Conservation (phyloP, 2,329 filamentous ascomycete species). For the Phialocephala subalpina region DNA sequence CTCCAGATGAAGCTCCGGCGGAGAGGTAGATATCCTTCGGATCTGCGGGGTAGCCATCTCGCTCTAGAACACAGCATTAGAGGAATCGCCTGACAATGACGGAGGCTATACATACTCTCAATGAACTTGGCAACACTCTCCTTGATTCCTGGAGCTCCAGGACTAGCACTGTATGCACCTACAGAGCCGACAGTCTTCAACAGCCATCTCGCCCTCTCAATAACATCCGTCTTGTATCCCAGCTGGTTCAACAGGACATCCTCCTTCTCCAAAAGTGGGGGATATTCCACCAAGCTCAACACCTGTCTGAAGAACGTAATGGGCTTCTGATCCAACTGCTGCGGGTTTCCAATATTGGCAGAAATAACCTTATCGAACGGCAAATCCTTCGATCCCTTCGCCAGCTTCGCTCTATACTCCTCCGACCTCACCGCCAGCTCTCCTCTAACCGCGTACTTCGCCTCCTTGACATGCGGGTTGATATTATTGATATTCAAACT, state of each 20-base stretch:
- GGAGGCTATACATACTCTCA: conserved; percentile 67
- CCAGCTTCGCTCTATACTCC: conserved; percentile 80
- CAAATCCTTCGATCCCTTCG: conserved; percentile 62
- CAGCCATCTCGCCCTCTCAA: conserved; percentile 83
- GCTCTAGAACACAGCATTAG: conserved; percentile 56
- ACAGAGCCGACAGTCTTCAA: conserved; percentile 88
- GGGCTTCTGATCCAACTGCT: conserved; percentile 98
- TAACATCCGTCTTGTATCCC: conserved; percentile 89
- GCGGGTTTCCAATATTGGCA: conserved; percentile 98
- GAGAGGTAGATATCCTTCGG: conserved; percentile 88
- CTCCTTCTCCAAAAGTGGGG: conserved; percentile 81
- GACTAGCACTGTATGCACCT: conserved; percentile 95
- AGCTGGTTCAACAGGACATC: conserved; percentile 78
- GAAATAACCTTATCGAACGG: conserved; percentile 93
- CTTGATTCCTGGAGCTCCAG: conserved; percentile 85
- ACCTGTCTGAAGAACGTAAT: conserved; percentile 99
- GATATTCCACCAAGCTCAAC: conserved; percentile 91
- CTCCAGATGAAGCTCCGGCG: conserved; percentile 89
- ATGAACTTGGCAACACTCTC: conserved; percentile 93
- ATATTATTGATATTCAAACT: conserved; percentile 84
- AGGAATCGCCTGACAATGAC: background rate
- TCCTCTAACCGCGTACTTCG: conserved; percentile 95
- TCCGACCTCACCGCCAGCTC: conserved; percentile 95
- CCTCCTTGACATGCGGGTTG: conserved; percentile 86
- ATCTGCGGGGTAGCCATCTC: conserved; percentile 88